phyloP scores from a whole-genome alignment of 805 yeast genomes.

The Blastobotrys muscicola region DNA sequence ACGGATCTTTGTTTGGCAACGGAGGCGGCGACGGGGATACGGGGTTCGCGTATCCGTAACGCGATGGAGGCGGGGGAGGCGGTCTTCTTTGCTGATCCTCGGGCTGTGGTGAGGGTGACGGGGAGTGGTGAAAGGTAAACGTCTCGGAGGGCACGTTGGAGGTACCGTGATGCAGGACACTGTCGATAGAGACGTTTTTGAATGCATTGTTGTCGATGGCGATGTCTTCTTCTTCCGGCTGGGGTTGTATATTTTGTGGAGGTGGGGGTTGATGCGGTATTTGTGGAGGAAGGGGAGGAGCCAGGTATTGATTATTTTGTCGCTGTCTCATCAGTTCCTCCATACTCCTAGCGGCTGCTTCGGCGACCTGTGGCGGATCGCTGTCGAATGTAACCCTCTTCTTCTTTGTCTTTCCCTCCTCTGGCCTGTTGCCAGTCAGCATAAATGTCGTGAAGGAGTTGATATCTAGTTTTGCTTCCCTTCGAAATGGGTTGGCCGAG shows the following conservation, averaged over 20 bases:
- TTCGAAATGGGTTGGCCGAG: conserved; percentile 2
- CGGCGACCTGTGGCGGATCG: conserved; percentile 31
- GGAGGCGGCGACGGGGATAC: conserved; percentile 2
- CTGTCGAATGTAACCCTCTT: conserved; percentile 29
- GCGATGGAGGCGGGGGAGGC: neutral
- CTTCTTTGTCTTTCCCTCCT: conserved; percentile 13
- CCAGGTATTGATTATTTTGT: conserved; percentile 3
- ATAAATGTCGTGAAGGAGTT: conserved; percentile 80
- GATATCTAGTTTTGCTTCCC: conserved; percentile 48
- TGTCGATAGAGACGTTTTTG: conserved; percentile 68
- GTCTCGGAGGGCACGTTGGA: conserved; percentile 33
- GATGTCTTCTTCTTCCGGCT: conserved; percentile 59
- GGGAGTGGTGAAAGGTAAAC: conserved; percentile 6
- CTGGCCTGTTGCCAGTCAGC: conserved; percentile 69
- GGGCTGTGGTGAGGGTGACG: conserved; percentile 14
- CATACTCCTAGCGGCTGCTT: conserved; percentile 31
- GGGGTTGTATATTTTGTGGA: conserved; percentile 35
- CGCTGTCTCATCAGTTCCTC: conserved; percentile 29
- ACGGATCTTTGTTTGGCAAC: neutral
- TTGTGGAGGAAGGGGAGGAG: conserved; percentile 3
- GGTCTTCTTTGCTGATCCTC: conserved; percentile 11
- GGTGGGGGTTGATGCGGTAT: conserved; percentile 7
- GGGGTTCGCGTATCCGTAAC: conserved; percentile 3
- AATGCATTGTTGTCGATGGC: conserved; percentile 71
- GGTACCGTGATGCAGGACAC: conserved; percentile 60